Conservation (phyloP, 1,139 yeast genomes). For the Suhomyces bokatorum region DNA sequence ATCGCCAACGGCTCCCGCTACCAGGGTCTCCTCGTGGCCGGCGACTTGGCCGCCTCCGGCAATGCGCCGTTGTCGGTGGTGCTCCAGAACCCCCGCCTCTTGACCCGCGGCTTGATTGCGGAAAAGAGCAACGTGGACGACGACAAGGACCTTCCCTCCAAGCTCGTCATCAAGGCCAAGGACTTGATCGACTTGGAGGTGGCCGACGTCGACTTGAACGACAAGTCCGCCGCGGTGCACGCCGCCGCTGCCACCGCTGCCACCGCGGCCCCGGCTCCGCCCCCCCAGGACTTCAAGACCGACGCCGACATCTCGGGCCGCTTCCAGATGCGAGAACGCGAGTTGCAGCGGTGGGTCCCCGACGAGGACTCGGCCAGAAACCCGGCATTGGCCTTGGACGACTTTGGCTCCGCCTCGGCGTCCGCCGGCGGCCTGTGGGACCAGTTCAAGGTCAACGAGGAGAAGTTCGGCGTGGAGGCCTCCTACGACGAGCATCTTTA, state of each 20-base stretch:
- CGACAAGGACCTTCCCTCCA: constrained; percentile 37
- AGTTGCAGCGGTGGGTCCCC: constrained; percentile 84
- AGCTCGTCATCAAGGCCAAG: constrained; percentile 53
- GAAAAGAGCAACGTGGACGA: constrained; percentile 32
- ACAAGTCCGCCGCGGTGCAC: constrained; percentile 1
- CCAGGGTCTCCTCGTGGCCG: constrained; percentile 55
- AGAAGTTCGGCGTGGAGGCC: constrained; percentile 84
- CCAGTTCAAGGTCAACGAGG: constrained; percentile 87
- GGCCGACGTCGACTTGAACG: constrained; percentile 35
- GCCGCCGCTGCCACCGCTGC: too few relatives aligned
- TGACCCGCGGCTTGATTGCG: constrained; percentile 34
- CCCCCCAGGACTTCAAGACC: constrained; percentile 56
- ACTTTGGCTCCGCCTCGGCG: constrained; percentile 16
- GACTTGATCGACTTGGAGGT: constrained; percentile 67
- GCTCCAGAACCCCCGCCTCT: constrained; percentile 45
- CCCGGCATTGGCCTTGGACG: constrained; percentile 43
- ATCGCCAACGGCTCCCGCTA: constrained; percentile 62
- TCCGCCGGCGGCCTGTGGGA: constrained; percentile 67
- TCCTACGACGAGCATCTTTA: constrained; percentile 87
- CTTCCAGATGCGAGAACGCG: constrained; percentile 56
- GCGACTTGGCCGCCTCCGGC: constrained; percentile 25
- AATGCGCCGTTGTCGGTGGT: constrained; percentile 49
- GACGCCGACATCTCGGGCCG: constrained; percentile 76
- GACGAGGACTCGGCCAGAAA: constrained; percentile 43
- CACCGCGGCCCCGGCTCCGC: constrained; percentile 6